phyloP scores from a whole-genome alignment of 2,329 filamentous ascomycete species.

The Talaromyces sp. region DNA sequence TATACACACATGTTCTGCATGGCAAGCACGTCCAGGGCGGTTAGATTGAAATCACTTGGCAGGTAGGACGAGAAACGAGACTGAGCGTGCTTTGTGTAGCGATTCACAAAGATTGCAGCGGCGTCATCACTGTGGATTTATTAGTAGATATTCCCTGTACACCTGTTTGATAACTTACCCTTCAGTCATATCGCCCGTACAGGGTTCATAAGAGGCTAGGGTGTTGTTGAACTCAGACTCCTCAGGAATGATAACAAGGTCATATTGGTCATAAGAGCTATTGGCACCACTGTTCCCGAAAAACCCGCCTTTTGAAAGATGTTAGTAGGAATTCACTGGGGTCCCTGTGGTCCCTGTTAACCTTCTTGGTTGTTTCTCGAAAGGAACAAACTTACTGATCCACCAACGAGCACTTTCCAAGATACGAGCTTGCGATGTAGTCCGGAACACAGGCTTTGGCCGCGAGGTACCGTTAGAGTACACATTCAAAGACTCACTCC shows the following conservation, averaged over 20 bases:
- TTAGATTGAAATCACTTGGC: constrained; percentile 54
- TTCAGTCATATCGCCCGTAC: constrained; percentile 38
- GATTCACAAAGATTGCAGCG: constrained; percentile 47
- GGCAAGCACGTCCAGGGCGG: constrained; percentile 53
- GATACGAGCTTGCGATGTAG: constrained; percentile 58
- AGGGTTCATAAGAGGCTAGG: constrained; percentile 56
- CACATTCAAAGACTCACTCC: constrained; percentile 46
- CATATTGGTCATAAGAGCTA: constrained; percentile 33
- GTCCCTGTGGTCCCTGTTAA: too few species aligned
- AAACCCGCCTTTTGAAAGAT: constrained; percentile 17
- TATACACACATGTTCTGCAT: constrained; percentile 60
- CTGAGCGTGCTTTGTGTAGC: constrained; percentile 51
- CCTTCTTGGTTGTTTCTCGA: too few species aligned
- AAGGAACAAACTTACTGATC: constrained; percentile 39
- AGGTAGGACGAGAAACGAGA: constrained; percentile 52
- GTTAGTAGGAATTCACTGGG: background rate
- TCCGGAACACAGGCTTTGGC: constrained; percentile 55
- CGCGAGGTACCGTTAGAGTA: constrained; percentile 52
- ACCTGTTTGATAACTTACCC: background rate
- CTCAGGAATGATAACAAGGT: constrained; percentile 57
- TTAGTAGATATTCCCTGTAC: too few species aligned
- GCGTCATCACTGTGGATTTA: constrained; percentile 26
- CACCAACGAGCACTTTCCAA: constrained; percentile 51
- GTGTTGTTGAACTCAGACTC: constrained; percentile 57
- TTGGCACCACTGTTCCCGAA: constrained; percentile 31